Conservation (phyloP, 305 asterid species). For the Withania somnifera region DNA sequence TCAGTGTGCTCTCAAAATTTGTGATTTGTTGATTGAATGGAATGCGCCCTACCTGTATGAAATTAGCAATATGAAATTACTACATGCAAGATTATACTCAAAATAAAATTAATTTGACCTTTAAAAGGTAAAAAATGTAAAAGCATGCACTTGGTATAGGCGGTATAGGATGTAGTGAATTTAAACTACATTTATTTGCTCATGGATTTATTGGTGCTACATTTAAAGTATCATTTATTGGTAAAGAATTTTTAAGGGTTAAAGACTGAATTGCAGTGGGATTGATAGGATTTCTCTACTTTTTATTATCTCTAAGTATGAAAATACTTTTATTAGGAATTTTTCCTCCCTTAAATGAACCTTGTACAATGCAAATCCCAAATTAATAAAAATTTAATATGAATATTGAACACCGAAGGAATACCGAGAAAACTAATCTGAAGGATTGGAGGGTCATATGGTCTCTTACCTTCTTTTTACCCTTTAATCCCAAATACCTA, state of each 20-base stretch:
- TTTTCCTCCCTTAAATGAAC: neutral
- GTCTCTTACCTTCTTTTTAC: neutral
- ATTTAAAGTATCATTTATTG: neutral
- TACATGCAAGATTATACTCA: neutral
- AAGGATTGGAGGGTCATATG: neutral
- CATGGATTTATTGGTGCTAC: neutral
- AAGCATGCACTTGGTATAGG: neutral
- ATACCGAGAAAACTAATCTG: neutral
- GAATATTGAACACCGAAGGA: too few species aligned
- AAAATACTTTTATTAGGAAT: neutral
- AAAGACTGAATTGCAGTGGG: neutral
- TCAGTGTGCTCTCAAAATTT: slow-evolving; percentile 15
- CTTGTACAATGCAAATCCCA: rapidly evolving
- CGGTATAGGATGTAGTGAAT: neutral
- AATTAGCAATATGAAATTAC: neutral
- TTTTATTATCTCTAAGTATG: neutral
- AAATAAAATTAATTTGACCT: neutral
- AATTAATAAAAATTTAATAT: neutral
- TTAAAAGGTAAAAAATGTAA: neutral
- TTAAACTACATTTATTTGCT: neutral
- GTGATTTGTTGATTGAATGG: slow-evolving; percentile 29
- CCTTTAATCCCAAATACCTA: neutral
- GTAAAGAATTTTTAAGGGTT: neutral
- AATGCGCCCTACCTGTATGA: slow-evolving; percentile 20
- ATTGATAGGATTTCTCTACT: rapidly evolving